Evolutionary conservation across 345 rosid species (phyloP), one percentile per base, ranked within the genome.

Genomic region (Heritiera littoralis): DNA sequence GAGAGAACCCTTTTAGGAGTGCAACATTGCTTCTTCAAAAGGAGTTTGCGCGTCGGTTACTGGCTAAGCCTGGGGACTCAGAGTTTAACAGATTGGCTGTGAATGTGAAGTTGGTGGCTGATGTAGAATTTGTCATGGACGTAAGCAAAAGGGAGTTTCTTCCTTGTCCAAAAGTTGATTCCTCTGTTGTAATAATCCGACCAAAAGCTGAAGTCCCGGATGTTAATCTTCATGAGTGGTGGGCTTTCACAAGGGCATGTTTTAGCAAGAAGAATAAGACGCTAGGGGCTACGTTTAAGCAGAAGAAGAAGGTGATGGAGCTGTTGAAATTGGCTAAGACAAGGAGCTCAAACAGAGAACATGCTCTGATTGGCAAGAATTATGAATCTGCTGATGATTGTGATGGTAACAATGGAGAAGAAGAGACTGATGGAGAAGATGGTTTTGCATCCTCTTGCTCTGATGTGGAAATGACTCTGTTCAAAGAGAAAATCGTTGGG

Each of bases 71-170:
- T 11, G 98, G 98, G 23, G 97, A 92, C 54, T 86, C 95, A 0
- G 95, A 92, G 85, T 94, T 88, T 81, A 96, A 92, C 73, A 87
- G 98, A 77, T 77, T 96, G 85, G 97, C 98, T 2, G 98, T 88
- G 66, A 96, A 96, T 55, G 97, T 92, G 76, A 96, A 90, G 79
- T 83, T 96, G 71, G 85, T 90, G 56, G 98, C 97, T 38, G 89
- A 96, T 40, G 97, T 94, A 40, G 87, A 89, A 81, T 85, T 89
- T 76, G 88, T 90, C 9, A 91, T 96, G 98, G 89, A 94, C 32
- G 99, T 94, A 61, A 94, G 97, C 85, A 96, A 90, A 89, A 89
- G 97, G 83, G 98, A 94, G 79, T 94, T 94, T 82, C 80, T 88
- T 78, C 99, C 99, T 20, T 81, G 85, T 9, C 99, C 99, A 28